Conservation (phyloP, 176 grass and related monocot genomes). For the Avena insularis region DNA sequence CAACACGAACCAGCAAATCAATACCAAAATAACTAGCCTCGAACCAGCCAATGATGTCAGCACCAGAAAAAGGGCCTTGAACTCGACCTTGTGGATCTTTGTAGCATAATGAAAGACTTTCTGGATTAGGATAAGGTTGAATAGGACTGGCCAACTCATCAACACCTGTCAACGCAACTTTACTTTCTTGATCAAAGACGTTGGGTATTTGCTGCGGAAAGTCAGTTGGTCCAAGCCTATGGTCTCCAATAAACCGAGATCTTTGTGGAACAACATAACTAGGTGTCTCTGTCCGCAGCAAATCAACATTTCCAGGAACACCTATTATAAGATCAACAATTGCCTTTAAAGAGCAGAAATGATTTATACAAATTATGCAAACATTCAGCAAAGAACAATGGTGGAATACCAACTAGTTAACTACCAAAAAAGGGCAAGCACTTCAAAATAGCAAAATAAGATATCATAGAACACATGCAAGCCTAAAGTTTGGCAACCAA, state of each 20-base stretch:
- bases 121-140: conserved; percentile 74
- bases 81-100: conserved; percentile 94
- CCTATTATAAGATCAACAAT: conserved; percentile 42
- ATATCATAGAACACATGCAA: conserved; percentile 24
- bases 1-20: conserved; percentile 81
- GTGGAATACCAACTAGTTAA: conserved; percentile 31
- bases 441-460: conserved; percentile 25
- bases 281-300: conserved; percentile 48
- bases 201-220: conserved; percentile 52
- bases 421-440: conserved; percentile 21
- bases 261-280: conserved; percentile 74
- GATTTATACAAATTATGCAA: conserved; percentile 26
- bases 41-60: conserved; percentile 93
- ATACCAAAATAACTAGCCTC: conserved; percentile 98
- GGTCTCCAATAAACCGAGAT: conserved; percentile 61
- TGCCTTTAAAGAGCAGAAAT: background rate
- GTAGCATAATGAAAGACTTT: conserved; percentile 87
- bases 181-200: conserved; percentile 53
- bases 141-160: conserved; percentile 52
- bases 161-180: conserved; percentile 35
- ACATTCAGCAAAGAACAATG: background rate
- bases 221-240: conserved; percentile 52
- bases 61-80: conserved; percentile 97
- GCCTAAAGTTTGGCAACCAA: conserved; percentile 7
- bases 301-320: conserved; percentile 59